phyloP scores from a whole-genome alignment of 257 asterid genomes.

The Solanum clarkiae region DNA sequence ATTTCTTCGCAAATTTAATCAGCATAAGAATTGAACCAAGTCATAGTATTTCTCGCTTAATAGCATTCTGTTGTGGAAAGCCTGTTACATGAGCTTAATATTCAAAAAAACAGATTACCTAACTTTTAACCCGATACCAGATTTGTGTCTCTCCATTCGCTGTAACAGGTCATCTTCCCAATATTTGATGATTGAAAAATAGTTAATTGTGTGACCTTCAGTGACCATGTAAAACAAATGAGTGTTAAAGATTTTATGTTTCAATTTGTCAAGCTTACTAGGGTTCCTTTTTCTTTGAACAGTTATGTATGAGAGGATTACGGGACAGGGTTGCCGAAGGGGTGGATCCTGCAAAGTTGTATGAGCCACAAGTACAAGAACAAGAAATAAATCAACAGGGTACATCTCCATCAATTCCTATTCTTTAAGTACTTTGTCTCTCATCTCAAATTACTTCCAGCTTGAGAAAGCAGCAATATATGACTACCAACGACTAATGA shows the following conservation, averaged over 20 bases:
- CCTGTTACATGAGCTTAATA: not conserved
- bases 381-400: slow-evolving; percentile 48
- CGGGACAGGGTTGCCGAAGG: slow-evolving; percentile 59
- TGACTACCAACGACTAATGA: not conserved
- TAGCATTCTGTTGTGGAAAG: not conserved
- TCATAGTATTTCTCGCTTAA: not conserved
- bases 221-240: not conserved
- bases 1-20: not conserved
- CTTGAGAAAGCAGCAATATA: not conserved
- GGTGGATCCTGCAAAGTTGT: slow-evolving; percentile 55
- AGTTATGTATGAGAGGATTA: slow-evolving; percentile 48
- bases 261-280: not conserved
- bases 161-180: not conserved
- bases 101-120: not conserved
- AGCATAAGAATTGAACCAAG: not conserved
- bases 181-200: not conserved
- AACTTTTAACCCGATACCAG: not conserved
- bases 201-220: not conserved
- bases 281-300: not conserved
- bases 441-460: not conserved
- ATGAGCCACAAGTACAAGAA: slow-evolving; percentile 34
- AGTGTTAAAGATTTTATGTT: not conserved
- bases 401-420: slow-evolving; percentile 3
- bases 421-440: not conserved
- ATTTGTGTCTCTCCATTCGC: not conserved